Evolutionary conservation across 2,329 filamentous ascomycete species (phyloP), one percentile per base, ranked within the genome.

Genomic region (Epicoccum sorghinum): DNA sequence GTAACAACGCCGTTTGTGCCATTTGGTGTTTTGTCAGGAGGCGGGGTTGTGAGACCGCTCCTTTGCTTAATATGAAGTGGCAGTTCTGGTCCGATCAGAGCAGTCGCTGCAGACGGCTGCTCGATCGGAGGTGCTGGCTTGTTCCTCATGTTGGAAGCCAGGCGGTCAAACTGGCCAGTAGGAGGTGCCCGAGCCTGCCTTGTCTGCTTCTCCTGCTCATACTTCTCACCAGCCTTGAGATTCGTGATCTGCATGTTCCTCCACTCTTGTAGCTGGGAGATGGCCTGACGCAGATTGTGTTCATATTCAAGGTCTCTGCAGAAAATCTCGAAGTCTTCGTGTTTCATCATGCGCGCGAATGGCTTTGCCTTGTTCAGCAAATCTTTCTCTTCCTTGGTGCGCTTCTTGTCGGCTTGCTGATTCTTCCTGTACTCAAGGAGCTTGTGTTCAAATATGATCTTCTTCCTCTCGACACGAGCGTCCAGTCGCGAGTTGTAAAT

Each of bases 261-360:
- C 95, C 95, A 99, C 68, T 98, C 95, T 70, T 98, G 93, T 3
- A 99, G 80, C 72, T 98, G 93, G 0, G 83, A 62, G 55, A 99
- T 96, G 33, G 95, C 95, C 69, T 96, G 88, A 2, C 95, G 87
- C 14, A 99, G 80, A 63, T 96, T 96, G 60, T 95, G 86, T 75
- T 99, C 95, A 66, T 96, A 93, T 41, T 96, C 84, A 0, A 99
- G 79, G 1, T 92, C 93, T 57, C 91, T 87, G 62, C 88, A 90
- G 63, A 98, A 88, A 9, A 87, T 85, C 59, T 96, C 89, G 68
- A 96, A 98, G 73, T 99, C 95, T 41, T 88, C 83, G 65, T 89
- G 89, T 67, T 93, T 96, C 93, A 98, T 97, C 85, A 98, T 96
- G 37, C 93, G 86, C 3, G 92, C 93, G 68, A 97, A 97, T 0